A percentile compares a stretch with the other conserved stretches of the same genome.
Conservation (phyloP, 2,329 filamentous ascomycete species). For the Dryadomyces quercus-mongolicae region DNA sequence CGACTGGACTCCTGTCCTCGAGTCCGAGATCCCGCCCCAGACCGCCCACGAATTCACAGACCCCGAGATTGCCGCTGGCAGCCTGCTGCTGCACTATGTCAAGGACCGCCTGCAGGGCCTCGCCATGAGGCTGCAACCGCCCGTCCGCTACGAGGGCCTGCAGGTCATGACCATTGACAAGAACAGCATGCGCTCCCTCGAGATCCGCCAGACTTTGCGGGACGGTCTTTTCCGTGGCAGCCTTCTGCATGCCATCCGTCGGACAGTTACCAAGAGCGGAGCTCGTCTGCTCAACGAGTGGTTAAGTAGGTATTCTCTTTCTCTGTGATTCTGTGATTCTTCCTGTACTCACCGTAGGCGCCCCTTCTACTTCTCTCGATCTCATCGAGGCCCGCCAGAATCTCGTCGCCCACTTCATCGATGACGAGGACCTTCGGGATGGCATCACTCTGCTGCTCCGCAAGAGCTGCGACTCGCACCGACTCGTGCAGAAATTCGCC, state of each 20-base stretch:
- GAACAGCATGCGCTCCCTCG: slow-evolving; percentile 78
- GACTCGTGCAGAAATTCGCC: slow-evolving; percentile 87
- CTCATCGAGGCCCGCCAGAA: slow-evolving; percentile 72
- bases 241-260: slow-evolving; percentile 75
- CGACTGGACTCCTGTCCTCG: slow-evolving; percentile 67
- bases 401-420: slow-evolving; percentile 64
- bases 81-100: slow-evolving; percentile 74
- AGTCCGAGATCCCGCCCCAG: slow-evolving; percentile 50
- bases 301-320: slow-evolving; percentile 37
- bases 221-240: slow-evolving; percentile 73
- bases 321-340: background rate
- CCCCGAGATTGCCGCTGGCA: slow-evolving; percentile 65
- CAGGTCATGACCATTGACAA: slow-evolving; percentile 86
- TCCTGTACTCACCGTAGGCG: slow-evolving; percentile 18
- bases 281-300: slow-evolving; percentile 73
- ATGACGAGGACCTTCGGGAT: slow-evolving; percentile 56
- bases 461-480: slow-evolving; percentile 72
- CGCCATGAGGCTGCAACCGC: slow-evolving; percentile 73
- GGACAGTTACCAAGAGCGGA: slow-evolving; percentile 85
- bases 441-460: slow-evolving; percentile 55
- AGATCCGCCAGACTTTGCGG: slow-evolving; percentile 75
- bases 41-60: slow-evolving; percentile 45
- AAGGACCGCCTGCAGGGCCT: slow-evolving; percentile 64
- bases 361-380: slow-evolving; percentile 76
- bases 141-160: slow-evolving; percentile 58